Evolutionary conservation across 2,329 filamentous ascomycete genomes (phyloP), one percentile per base, ranked within the genome.

Genomic region (Penicillium brevicompactum): DNA sequence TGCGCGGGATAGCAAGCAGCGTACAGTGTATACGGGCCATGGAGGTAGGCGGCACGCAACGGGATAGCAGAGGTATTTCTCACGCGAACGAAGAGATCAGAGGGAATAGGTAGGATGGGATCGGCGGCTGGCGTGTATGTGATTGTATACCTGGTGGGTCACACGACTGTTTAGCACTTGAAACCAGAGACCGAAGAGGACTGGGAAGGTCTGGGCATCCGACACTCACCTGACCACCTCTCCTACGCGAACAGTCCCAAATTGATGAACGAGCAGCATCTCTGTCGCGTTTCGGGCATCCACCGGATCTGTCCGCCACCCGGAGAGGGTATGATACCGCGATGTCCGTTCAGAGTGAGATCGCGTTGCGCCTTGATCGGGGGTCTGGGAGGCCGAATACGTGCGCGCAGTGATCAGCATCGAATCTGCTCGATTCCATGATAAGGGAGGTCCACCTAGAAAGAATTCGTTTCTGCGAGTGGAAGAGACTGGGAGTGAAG

Each of bases 241-340:
- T 71, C 94, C 94, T 62, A 97, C 90, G 76, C 93, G 96, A 72
- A 97, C 89, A 77, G 84, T 91, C 69, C 94, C 94, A 61, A 88
- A 83, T 77, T 97, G 94, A 76, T 97, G 90, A 58, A 96, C 80
- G 71, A 97, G 86, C 62, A 97, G 82, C 94, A 97, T 97, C 24
- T 74, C 64, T 55, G 60, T 59, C 41, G 63, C 62, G 46, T 59
- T 56, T 48, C 54, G 55, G 27, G 55, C 51, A 55, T 70, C 62
- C 18, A 57, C 55, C 34, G 60, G 53, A 46, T 61, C 59, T 50
- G 65, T 59, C 46, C 58, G 66, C 74, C 74, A 76, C 59, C 73
- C 73, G 18, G 67, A 60, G 43, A 75, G 60, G 16, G 73, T 68
- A 51, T 64, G 61, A 52, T 70, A 75, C 52, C 54, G 64, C 16